Evolutionary conservation across 345 rosid species (phyloP), one percentile per base, ranked within the genome.

Genomic region (Camelina sativa): DNA sequence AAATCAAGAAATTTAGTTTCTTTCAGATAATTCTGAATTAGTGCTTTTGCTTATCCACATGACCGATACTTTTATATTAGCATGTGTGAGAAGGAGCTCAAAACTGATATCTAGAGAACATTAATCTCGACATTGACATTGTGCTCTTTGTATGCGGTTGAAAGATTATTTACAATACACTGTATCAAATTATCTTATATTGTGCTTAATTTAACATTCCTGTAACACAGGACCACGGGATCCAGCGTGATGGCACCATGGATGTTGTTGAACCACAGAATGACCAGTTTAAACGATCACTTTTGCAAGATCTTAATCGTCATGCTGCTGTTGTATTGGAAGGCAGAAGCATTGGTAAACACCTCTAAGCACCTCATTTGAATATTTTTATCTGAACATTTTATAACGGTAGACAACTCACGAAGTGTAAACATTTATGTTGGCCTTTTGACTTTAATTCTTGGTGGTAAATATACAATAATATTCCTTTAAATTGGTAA

Each of bases 291-390:
- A 81, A 23, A 69, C 87, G 97, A 76, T 87, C 96, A 65, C 79
- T 94, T 75, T 82, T 86, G 63, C 96, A 87, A 65, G 97, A 89
- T 55, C 86, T 94, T 74, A 89, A 89, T 62, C 85, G 96, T 55
- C 98, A 94, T 83, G 91, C 93, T 63, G 94, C 92, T 63, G 93
- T 91, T 74, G 95, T 94, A 80, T 93, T 91, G 75, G 93, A 90
- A 76, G 98, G 98, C 82, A 80, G 89, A 79, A 54, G 80, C 81
- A 76, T 90, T 72, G 96, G 98, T 87, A 74, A 70, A 74, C 68
- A 66, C 68, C 55, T 72, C 65, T 60, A 25, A 58, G 53, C 38
- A 41, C 40, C 32, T 44, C 30, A 60, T 57, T 30, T 37, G 10
- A 53, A 28, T 60, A 12, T 54, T 46, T 55, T 35, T 16, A 69